Conservation (phyloP, 2,329 filamentous ascomycete species). For the Dothiorella sarmentorum region DNA sequence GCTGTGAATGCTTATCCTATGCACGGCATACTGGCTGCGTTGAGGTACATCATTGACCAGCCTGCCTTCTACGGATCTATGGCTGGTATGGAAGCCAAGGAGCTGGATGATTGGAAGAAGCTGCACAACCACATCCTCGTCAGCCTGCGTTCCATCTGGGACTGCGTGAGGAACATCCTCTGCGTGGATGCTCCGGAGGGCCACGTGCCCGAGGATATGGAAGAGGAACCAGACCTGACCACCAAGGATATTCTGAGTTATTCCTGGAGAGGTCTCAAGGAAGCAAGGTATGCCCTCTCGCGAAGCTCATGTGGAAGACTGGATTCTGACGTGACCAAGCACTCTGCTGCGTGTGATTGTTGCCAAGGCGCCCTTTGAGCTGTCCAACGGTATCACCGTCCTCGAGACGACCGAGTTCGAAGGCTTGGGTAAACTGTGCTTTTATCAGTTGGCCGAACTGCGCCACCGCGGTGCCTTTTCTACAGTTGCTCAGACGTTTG, state of each 20-base stretch:
- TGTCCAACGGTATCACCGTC: constrained; percentile 21
- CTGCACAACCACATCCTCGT: constrained; percentile 57
- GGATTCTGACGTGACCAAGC: constrained; percentile 44
- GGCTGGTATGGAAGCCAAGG: constrained; percentile 3
- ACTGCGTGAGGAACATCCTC: constrained; percentile 68
- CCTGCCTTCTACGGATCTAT: constrained; percentile 30
- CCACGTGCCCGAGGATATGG: constrained; percentile 72
- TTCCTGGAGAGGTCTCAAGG: constrained; percentile 91
- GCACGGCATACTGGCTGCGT: constrained; percentile 42
- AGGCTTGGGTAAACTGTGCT: constrained; percentile 68
- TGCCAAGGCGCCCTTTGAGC: constrained; percentile 35
- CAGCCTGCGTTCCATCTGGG: constrained; percentile 71
- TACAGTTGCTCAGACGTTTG: constrained; percentile 85
- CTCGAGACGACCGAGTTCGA: constrained; percentile 53
- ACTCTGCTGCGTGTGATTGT: constrained; percentile 59
- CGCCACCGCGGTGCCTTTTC: constrained; percentile 92
- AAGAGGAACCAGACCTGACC: constrained; percentile 66
- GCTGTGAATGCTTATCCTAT: constrained; percentile 52
- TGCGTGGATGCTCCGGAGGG: constrained; percentile 96
- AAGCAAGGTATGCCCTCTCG: constrained; percentile 65
- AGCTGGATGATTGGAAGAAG: constrained; percentile 28
- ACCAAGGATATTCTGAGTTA: constrained; percentile 92
- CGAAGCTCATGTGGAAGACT: not conserved
- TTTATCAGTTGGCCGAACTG: constrained; percentile 76
- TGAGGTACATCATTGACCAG: constrained; percentile 49